Base-by-base conservation (phyloP, 495 filamentous ascomycete species). In the Terfezia boudieri region DNA sequence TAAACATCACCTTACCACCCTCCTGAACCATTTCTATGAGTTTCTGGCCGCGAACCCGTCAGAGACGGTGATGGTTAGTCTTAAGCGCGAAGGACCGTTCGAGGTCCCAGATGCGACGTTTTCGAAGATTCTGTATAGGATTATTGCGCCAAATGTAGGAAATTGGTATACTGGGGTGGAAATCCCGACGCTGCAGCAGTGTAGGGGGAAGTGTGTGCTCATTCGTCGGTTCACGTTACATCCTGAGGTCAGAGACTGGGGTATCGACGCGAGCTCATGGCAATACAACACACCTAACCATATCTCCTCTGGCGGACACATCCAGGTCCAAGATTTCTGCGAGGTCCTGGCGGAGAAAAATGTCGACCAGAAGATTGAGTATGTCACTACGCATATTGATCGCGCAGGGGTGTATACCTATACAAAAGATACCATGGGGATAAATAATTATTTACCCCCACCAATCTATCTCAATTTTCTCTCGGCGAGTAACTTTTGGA, bases 261-360 rank as follows among this genome's bases (percentile, higher is more conserved):
- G 83, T 17, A 82, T 98, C 53, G 79, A 95, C 67, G 90, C 78
- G 17, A 77, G 77, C 52, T 71, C 70, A 52, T 98, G 90, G 90
- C 81, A 80, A 2, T 83, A 96, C 66, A 98, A 98, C 66, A 86
- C 83, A 37, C 76, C 82, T 8, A 74, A 93, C 61, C 79, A 82
- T 12, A 72, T 69, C 10, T 81, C 82, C 49, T 76, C 80, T 10
- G 80, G 78, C 62, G 86, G 82, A 5, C 73, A 79, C 58, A 75
- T 94, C 32, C 79, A 86, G 53, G 80, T 98, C 38, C 90, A 98
- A 70, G 90, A 98, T 67, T 96, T 86, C 66, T 96, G 89, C 72
- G 89, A 93, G 62, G 80, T 98, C 16, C 67, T 81, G 41, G 77
- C 86, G 62, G 77, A 74, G 8, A 67, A 74, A 55, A 83, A 82